A percentile compares a stretch with the other conserved stretches of the same genome.
These are phyloP conservation scores for Iris pallida DNA, from an alignment of 116 monocot species.

Conservation along the genomic window DNA sequence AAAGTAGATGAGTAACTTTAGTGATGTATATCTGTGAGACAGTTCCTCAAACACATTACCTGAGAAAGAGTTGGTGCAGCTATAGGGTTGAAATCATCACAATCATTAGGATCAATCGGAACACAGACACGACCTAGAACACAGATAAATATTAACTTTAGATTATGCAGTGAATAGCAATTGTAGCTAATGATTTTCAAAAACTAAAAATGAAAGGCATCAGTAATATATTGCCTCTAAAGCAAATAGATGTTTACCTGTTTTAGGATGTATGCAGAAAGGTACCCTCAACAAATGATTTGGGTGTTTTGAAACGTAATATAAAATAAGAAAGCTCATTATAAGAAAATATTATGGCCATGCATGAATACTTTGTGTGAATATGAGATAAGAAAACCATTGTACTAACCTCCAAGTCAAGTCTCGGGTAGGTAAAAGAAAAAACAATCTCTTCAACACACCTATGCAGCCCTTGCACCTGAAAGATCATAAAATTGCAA, in stretches of 20 bases:
- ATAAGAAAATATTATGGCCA: constrained; percentile 2
- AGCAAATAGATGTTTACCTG: constrained; percentile 37
- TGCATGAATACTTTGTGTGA: too few relatives aligned
- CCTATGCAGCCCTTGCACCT: constrained; percentile 58
- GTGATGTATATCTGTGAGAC: too few relatives aligned
- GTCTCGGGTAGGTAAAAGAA: constrained; percentile 86
- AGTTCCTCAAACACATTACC: constrained; percentile 24
- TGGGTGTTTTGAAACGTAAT: constrained; percentile 90
- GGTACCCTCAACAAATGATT: constrained; percentile 96
- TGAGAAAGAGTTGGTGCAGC: constrained; percentile 70
- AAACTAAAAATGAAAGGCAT: too few relatives aligned
- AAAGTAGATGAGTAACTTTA: too few relatives aligned
- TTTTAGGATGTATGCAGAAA: constrained; percentile 94
- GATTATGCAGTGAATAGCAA: too few relatives aligned
- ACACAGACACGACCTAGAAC: constrained; percentile 80
- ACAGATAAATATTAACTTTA: neutral
- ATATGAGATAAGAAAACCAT: neutral
- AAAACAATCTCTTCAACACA: constrained; percentile 97
- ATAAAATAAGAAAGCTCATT: neutral
- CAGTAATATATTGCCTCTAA: neutral
- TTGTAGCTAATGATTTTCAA: too few relatives aligned
- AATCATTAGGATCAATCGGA: constrained; percentile 84
- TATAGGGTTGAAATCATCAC: constrained; percentile 89
- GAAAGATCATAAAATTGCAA: neutral
- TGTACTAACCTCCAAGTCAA: constrained; percentile 77